These are phyloP conservation scores for Zygosaccharomyces sapae DNA, from an alignment of 1,139 yeast species.

Conservation along the genomic window DNA sequence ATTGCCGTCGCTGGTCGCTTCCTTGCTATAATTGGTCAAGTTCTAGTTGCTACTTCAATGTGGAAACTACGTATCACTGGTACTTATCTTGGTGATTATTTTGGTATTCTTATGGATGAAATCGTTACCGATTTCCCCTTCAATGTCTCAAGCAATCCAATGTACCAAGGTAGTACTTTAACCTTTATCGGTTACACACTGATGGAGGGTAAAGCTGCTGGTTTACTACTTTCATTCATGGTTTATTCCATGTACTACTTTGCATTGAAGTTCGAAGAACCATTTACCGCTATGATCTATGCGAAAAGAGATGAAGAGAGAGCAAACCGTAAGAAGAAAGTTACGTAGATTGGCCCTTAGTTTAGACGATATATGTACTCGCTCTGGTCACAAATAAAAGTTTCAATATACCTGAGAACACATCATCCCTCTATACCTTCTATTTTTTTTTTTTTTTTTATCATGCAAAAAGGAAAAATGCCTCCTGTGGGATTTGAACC, in stretches of 20 bases:
- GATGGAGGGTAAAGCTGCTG: constrained; percentile 87
- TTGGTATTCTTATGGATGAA: constrained; percentile 88
- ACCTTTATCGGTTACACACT: constrained; percentile 88
- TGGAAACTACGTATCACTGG: constrained; percentile 94
- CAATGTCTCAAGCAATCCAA: constrained; percentile 85
- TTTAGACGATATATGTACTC: constrained; percentile 1
- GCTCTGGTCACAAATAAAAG: background rate
- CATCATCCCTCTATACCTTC: no score
- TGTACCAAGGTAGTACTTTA: constrained; percentile 90
- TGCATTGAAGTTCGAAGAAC: constrained; percentile 89
- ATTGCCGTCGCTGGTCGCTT: constrained; percentile 44
- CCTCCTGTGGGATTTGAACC: constrained; percentile 59
- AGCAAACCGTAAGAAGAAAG: constrained; percentile 10
- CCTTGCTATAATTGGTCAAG: constrained; percentile 64
- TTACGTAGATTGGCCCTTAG: background rate
- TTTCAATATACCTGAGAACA: no score
- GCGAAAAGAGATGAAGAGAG: constrained; percentile 53
- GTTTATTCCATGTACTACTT: constrained; percentile 79
- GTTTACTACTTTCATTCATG: constrained; percentile 63
- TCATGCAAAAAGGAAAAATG: constrained; percentile 26
- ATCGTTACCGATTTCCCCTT: constrained; percentile 95
- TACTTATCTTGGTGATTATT: constrained; percentile 93
- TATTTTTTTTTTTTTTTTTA: background rate
- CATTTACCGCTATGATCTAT: constrained; percentile 88
- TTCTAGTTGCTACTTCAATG: constrained; percentile 81